Base-by-base conservation (phyloP, 208 protist genomes). In the Wallacemonas sp. region DNA sequence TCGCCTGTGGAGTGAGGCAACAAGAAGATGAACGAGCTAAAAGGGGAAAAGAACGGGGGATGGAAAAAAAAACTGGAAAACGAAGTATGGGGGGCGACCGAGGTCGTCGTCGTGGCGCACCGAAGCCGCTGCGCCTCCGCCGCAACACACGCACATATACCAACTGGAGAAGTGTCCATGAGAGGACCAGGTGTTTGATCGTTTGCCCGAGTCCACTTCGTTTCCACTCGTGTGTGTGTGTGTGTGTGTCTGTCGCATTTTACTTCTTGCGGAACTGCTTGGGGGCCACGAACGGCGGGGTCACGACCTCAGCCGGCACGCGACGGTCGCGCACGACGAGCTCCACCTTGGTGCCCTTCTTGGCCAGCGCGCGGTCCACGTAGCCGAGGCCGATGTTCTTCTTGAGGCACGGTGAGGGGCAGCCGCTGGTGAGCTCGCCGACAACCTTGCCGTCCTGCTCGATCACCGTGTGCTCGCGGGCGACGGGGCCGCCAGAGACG, bases 311-410 rank as follows among this genome's bases (percentile, higher is more conserved):
- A 2, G 87, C 95, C 2, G 52, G 48, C 44, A 92, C 73, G 39
- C 70, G 76, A 61, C 88, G 88, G 61, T 85, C 87, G 19, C 97
- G 90, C n/a, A 99, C 87, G n/a, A 94, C 70, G 14, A 98, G 78
- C n/a, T 92, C 49, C 27, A 97, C 67, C 57, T 87, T 65, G 16
- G 85, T 95, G 5, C 90, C 87, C 19, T 83, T 72, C 67, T 92
- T 90, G 0, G 87, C 73, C 21, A 85, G 67, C 9, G 64, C 66
- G 23, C 81, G 92, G 34, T 92, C 61, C 0, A 99, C 55, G 72
- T 98, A 99, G 49, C 72, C 93, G 75, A 99, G 94, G 3, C 77
- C 94, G 58, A 99, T 92, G 61, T 94, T 91, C 65, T 81, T 81
- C 66, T 95, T 78, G 12, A 98, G 76, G 39, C 75, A 84, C 30